phyloP scores from a whole-genome alignment of 495 filamentous ascomycete species.

The Neurospora pannonica region DNA sequence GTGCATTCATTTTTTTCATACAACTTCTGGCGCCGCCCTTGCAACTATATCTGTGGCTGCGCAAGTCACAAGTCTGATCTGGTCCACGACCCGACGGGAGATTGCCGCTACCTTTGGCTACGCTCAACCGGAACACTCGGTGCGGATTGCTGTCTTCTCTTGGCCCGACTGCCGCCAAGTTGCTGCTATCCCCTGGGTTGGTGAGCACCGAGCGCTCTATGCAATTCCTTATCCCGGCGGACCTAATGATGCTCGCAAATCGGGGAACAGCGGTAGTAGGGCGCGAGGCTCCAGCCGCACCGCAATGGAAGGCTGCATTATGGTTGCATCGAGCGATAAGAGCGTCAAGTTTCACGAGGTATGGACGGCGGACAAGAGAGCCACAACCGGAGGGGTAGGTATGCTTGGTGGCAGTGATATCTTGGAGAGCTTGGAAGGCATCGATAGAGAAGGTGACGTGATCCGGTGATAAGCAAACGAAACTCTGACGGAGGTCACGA shows the following conservation, averaged over 20 bases:
- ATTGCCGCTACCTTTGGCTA: slow-evolving; percentile 93
- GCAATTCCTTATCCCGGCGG: slow-evolving; percentile 60
- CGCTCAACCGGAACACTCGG: slow-evolving; percentile 85
- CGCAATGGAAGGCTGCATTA: slow-evolving; percentile 80
- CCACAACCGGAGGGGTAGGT: slow-evolving; percentile 47
- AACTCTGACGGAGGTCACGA: not conserved
- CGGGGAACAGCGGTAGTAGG: not conserved
- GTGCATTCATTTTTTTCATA: slow-evolving; percentile 93
- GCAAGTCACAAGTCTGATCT: slow-evolving; percentile 88
- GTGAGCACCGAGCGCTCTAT: slow-evolving; percentile 70
- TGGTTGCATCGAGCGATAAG: slow-evolving; percentile 87
- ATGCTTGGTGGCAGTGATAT: slow-evolving; percentile 81
- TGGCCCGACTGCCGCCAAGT: slow-evolving; percentile 92
- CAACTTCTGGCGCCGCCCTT: slow-evolving; percentile 71
- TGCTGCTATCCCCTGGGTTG: slow-evolving; percentile 80
- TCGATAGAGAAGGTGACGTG: slow-evolving; percentile 63
- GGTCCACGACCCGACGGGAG: slow-evolving; percentile 77
- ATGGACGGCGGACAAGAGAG: slow-evolving; percentile 60
- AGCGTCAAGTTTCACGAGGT: slow-evolving; percentile 96
- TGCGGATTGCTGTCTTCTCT: slow-evolving; percentile 85
- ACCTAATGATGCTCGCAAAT: slow-evolving; percentile 24
- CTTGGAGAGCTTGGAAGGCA: slow-evolving; percentile 73
- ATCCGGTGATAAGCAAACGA: slow-evolving; percentile 34
- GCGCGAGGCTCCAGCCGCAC: slow-evolving; percentile 38
- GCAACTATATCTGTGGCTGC: slow-evolving; percentile 88